A percentile compares a stretch with the other conserved stretches of the same genome.
Conservation (phyloP, 2,329 filamentous ascomycete genomes). For the Calonectria naviculata region DNA sequence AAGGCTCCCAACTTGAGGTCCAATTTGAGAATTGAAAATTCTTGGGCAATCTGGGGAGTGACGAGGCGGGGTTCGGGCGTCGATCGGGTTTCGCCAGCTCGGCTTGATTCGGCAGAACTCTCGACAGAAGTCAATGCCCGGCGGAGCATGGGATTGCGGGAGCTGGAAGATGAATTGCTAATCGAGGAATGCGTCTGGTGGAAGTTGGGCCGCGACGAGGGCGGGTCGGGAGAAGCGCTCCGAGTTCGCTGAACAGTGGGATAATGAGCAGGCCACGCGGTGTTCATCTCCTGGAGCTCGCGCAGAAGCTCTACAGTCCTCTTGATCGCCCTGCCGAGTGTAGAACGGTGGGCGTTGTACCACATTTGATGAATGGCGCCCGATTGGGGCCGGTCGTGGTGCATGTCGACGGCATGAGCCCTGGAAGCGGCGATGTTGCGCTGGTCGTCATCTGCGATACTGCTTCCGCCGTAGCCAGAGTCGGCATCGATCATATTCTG, state of each 20-base stretch:
- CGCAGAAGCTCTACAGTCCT: constrained; percentile 86
- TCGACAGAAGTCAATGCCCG: constrained; percentile 80
- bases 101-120: constrained; percentile 76
- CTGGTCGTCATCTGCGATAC: constrained; percentile 73
- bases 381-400: constrained; percentile 65
- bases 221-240: constrained; percentile 52
- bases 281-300: constrained; percentile 88
- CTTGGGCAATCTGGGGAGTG: constrained; percentile 91
- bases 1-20: constrained; percentile 91
- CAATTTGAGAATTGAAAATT: constrained; percentile 95
- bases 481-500: constrained; percentile 87
- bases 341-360: constrained; percentile 92
- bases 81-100: constrained; percentile 70
- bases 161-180: constrained; percentile 55
- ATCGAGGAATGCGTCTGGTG: constrained; percentile 72
- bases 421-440: constrained; percentile 57
- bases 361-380: constrained; percentile 92
- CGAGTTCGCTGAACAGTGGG: constrained; percentile 80
- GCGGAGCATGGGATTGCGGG: constrained; percentile 64
- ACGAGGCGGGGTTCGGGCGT: constrained; percentile 83
- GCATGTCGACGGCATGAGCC: constrained; percentile 58
- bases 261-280: constrained; percentile 94
- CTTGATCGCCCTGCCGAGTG: constrained; percentile 88
- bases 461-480: constrained; percentile 93
- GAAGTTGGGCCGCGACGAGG: constrained; percentile 70